Base-by-base conservation (phyloP, 805 yeast species). In the Lipomyces orientalis region DNA sequence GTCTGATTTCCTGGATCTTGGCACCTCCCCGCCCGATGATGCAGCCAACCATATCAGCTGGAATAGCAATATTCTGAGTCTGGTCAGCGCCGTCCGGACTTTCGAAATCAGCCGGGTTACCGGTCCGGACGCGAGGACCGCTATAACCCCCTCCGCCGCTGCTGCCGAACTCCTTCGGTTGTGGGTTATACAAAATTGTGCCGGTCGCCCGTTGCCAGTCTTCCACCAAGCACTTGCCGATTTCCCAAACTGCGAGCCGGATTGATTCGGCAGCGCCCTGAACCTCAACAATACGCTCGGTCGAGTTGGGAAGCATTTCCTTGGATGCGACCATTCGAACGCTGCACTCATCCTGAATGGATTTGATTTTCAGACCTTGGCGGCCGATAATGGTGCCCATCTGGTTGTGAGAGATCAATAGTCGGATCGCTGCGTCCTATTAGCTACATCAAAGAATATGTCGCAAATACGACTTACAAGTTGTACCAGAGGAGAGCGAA, bases 351-450 rank as follows among this genome's bases (percentile, higher is more conserved):
- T 87, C 88, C 80, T 90, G 95, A 68, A 92, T 85, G 54, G 88
- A 84, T 80, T 91, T 92, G 76, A 93, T 93, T 76, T 93, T 85
- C 12, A 83, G 80, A 62, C 97, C 97, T 68, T 86, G 90, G 66
- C 90, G 87, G 62, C 97, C 97, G 76, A 93, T 92, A 58, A 93
- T 85, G 8, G 96, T 88, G 52, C 97, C 97, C 87, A 92, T 88
- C 77, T 91, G 97, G 61, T 88, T 84, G 78, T 92, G 91, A 54
- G 97, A 92, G 67, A 92, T 83, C 70, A 93, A 81, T 58, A 93
- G 81, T 75, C 97, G 84, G 74, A 92, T 78, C 46, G 86, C 82
- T 46, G 86, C 83, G 60, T 84, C 37, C 84, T 80, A 33, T 83
- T 77, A 6, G 87, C 29, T 25, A 5, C 4, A 34, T 4, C 8